Percentiles rank a stretch among this genome's conserved stretches.
phyloP scores from a whole-genome alignment of 495 filamentous ascomycete genomes.

The Patellaria atrata region DNA sequence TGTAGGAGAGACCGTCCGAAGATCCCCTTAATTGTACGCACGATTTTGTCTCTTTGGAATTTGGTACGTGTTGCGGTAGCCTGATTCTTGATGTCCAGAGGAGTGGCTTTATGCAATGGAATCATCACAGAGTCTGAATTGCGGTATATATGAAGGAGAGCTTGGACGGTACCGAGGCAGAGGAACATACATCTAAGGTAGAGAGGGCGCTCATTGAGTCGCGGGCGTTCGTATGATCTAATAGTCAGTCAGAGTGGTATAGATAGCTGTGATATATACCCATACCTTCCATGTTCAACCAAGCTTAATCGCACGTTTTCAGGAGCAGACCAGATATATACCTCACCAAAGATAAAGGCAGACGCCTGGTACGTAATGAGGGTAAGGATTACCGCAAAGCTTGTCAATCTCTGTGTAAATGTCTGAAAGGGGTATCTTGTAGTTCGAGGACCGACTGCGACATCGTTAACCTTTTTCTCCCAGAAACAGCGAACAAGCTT shows the following conservation, averaged over 20 bases:
- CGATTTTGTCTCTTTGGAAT: not conserved
- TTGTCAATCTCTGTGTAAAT: constrained; percentile 33
- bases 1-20: too few relatives aligned
- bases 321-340: constrained; percentile 68
- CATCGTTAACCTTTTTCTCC: constrained; percentile 2
- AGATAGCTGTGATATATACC: constrained; percentile 17
- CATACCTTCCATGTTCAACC: constrained; percentile 49
- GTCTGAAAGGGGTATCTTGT: constrained; percentile 51
- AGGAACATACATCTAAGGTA: constrained; percentile 62
- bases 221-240: constrained; percentile 47
- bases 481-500: constrained; percentile 14
- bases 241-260: not conserved
- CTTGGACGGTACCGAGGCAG: constrained; percentile 53
- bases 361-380: constrained; percentile 42
- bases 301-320: constrained; percentile 50
- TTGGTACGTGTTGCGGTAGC: constrained; percentile 32
- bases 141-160: constrained; percentile 49
- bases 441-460: constrained; percentile 46
- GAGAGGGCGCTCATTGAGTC: constrained; percentile 77
- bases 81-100: constrained; percentile 39
- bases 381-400: constrained; percentile 33
- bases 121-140: constrained; percentile 62
- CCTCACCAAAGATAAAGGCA: constrained; percentile 63
- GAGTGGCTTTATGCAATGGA: constrained; percentile 29
- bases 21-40: too few relatives aligned